Conservation (phyloP, 2,329 filamentous ascomycete species). For the Sporothrix dimorphospora region DNA sequence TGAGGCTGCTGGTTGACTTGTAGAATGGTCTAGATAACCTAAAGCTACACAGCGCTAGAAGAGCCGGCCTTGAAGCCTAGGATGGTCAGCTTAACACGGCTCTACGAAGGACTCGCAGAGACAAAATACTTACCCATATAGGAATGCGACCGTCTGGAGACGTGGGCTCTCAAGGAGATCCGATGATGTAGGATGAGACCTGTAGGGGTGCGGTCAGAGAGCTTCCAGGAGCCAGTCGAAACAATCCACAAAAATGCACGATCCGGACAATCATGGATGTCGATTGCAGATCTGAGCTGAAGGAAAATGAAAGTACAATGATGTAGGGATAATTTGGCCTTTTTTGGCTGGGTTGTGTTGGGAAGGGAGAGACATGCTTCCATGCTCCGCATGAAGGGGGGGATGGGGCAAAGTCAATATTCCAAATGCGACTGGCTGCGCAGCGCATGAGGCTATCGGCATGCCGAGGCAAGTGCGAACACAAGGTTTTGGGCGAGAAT, state of each 20-base stretch:
- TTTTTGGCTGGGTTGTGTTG: constrained; percentile 5
- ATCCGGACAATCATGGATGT: background rate
- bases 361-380: background rate
- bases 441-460: constrained; percentile 16
- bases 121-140: background rate
- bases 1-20: constrained; percentile 5
- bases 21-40: background rate
- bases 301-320: background rate
- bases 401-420: background rate
- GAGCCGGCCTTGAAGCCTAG: background rate
- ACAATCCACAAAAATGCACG: background rate
- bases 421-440: constrained; percentile 21
- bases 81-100: background rate
- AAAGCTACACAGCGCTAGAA: background rate
- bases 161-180: background rate
- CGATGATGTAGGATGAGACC: background rate
- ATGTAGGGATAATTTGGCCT: background rate
- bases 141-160: background rate
- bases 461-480: constrained; percentile 26
- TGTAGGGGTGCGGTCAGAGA: background rate
- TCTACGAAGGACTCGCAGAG: background rate
- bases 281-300: background rate
- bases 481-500: constrained; percentile 38
- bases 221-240: background rate
- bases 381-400: too few species aligned